Conservation (phyloP, 75 land plant species). For the Sequoia sempervirens region DNA sequence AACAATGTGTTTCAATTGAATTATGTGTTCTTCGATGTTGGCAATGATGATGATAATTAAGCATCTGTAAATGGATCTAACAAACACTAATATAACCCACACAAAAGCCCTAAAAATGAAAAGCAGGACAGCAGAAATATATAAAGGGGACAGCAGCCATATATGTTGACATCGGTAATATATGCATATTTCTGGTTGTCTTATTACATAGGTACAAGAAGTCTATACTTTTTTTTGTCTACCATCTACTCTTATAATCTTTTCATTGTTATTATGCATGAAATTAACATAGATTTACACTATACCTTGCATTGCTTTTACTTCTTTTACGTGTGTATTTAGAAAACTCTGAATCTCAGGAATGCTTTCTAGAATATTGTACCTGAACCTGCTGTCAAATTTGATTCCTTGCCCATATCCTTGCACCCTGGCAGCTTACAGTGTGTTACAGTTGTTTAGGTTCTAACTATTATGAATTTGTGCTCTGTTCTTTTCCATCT, state of each 20-base stretch:
- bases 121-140: background rate
- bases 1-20: background rate
- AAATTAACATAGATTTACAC: background rate
- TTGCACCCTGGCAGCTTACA: background rate
- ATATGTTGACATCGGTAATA: background rate
- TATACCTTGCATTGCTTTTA: background rate
- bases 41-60: background rate
- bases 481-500: background rate
- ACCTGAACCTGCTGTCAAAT: background rate
- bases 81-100: background rate
- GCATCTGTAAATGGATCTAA: background rate
- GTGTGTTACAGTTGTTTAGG: background rate
- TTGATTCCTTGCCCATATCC: background rate
- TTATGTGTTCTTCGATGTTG: background rate
- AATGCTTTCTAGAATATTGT: background rate
- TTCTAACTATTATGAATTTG: background rate
- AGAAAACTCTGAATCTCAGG: background rate
- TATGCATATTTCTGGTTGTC: background rate
- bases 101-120: too few relatives aligned
- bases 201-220: background rate
- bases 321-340: background rate
- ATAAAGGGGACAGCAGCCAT: background rate
- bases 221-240: background rate
- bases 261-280: background rate
- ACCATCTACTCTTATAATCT: background rate